Base-by-base conservation (phyloP, 2,329 filamentous ascomycete genomes). In the Fusarium algeriense region DNA sequence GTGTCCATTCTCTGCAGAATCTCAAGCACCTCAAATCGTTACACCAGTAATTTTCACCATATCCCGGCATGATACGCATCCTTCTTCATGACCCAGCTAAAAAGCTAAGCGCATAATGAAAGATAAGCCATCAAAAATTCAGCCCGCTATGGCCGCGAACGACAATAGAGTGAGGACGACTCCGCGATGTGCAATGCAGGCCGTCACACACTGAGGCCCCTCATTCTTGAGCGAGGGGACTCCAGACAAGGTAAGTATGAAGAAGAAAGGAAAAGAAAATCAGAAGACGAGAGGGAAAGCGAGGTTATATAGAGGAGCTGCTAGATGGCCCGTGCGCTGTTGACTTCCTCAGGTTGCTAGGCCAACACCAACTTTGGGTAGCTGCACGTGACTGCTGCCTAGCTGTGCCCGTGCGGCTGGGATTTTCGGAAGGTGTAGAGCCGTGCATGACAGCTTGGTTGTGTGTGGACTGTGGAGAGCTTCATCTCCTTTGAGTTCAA, bases 161-260 rank as follows among this genome's bases (percentile, higher is more conserved):
- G 84, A 84, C 84, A 86, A 85, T 85, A 80, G 80, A 85, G 81
- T 73, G 75, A 77, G 78, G 81, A 81, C 78, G 80, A 84, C 84
- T 80, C 85, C 85, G 81, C 85, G 84, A 76, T 85, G 85, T 87
- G 85, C 85, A 85, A 86, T 86, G 85, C 84, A 87, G 85, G 84
- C 81, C 80, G 35, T 83, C 79, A 82, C 81, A 78, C 75, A 78
- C 81, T 86, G 80, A 80, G 75, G 68, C 62, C 76, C 75, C 77
- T 80, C 71, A 80, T 80, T 84, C 83, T 76, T 86, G 85, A 86
- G 78, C 84, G 77, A 46, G 52, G 78, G 80, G 74, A 68, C 74
- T 79, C 80, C 78, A 77, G 81, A 81, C 81, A 86, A 86, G 84
- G 84, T 86, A 86, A 86, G 85, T 86, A 86, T 86, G 82, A 85